These are phyloP conservation scores for Monosporascus sp. DNA, from an alignment of 2,329 filamentous ascomycete genomes.

Conservation along the genomic window DNA sequence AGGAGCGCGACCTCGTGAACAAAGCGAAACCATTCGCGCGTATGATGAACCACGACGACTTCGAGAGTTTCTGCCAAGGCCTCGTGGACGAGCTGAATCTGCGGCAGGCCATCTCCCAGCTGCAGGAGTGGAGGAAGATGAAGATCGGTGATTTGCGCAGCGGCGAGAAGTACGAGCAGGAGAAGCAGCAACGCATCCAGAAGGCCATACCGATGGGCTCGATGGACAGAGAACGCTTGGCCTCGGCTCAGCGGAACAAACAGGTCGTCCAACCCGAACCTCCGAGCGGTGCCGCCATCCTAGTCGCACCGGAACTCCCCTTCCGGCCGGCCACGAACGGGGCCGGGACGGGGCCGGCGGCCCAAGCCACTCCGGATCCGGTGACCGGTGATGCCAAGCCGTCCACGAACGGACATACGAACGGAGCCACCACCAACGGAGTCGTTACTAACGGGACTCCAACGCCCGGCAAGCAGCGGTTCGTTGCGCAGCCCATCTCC, in stretches of 20 bases:
- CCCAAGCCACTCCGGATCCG: slow-evolving; percentile 18
- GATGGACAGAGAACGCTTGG: slow-evolving; percentile 76
- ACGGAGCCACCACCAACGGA: slow-evolving; percentile 22
- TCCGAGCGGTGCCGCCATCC: slow-evolving; percentile 66
- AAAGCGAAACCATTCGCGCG: slow-evolving; percentile 94
- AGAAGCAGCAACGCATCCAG: slow-evolving; percentile 74
- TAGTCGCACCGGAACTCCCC: slow-evolving; percentile 75
- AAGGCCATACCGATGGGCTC: slow-evolving; percentile 67
- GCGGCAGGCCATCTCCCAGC: slow-evolving; percentile 78
- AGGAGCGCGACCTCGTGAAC: slow-evolving; percentile 84
- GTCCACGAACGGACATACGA: slow-evolving; percentile 46
- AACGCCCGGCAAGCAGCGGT: slow-evolving; percentile 44
- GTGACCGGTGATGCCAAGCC: slow-evolving; percentile 49
- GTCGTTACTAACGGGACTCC: slow-evolving; percentile 36
- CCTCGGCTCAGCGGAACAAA: slow-evolving; percentile 63
- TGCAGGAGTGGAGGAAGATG: slow-evolving; percentile 89
- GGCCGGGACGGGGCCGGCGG: slow-evolving; percentile 15
- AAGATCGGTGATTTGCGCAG: slow-evolving; percentile 78
- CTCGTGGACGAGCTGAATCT: slow-evolving; percentile 88
- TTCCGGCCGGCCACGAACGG: slow-evolving; percentile 43
- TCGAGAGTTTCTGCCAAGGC: slow-evolving; percentile 77
- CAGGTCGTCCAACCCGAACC: slow-evolving; percentile 64
- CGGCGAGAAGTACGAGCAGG: slow-evolving; percentile 88
- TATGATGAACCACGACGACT: slow-evolving; percentile 94
- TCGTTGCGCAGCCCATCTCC: slow-evolving; percentile 50